Base-by-base conservation (phyloP, 768 basidiomycete species). In the Naematelia encephala region DNA sequence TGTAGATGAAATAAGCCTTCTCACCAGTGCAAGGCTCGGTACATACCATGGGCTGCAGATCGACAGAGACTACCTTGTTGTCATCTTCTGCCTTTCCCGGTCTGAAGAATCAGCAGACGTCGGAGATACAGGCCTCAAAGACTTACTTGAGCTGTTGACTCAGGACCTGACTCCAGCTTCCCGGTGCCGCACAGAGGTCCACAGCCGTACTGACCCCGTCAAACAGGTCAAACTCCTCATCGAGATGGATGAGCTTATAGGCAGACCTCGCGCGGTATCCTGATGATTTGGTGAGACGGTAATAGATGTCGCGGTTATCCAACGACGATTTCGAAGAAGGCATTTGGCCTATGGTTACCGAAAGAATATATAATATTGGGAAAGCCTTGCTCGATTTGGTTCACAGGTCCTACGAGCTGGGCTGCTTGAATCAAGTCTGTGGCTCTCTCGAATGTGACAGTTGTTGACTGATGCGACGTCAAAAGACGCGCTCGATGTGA, bases 101-200 rank as follows among this genome's bases (percentile, higher is more conserved):
- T 34, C 47, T 53, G 59, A 2, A 30, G 28, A 21, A 50, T 60
- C 39, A 16, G 30, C 46, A n/a, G n/a, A 29, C 12, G 28, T 21
- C 1, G 30, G 48, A 8, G 26, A 47, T 5, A 26, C 8, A 8
- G 46, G 25, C 25, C 46, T 21, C 11, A 11, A 19, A 21, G 5
- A 60, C 74, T 30, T 51, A 78, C 72, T 70, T 66, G 13, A 79
- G 66, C 60, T 73, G 71, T 47, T 78, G 67, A 14, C 70, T 71
- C 3, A 79, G 59, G 0, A 79, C 78, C 56, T 79, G 78, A 56
- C 72, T 75, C 78, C 78, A 79, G 39, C 72, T 74, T n/a, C 78
- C 78, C 49, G 69, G 73, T 5, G 76, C 76, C 1, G 76, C 76
- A 68, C 76, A 77, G 26, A 77, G 68, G 63, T 77, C 76, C 12